A percentile compares a stretch with the other conserved stretches of the same genome.
Evolutionary conservation across 306 rosid species (phyloP).

Genomic region (Glycine latifolia): DNA sequence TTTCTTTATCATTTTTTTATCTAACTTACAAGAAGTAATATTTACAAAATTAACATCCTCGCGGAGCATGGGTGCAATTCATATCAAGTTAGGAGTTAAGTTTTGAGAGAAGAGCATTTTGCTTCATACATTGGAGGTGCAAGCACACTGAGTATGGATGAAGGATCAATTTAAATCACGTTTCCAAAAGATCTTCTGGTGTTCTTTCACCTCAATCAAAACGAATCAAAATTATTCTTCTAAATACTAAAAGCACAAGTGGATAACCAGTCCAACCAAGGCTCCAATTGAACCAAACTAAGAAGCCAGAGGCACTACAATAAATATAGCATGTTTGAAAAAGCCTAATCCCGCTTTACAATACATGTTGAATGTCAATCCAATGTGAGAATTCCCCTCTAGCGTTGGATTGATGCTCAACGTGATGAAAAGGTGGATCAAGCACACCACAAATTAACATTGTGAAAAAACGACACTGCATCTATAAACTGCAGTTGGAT

Average conservation of each 20-base stretch:
- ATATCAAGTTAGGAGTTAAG: too few relatives aligned
- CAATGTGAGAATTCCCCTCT: background rate
- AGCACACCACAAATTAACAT: background rate
- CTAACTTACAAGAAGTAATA: too few relatives aligned
- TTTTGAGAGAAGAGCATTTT: too few relatives aligned
- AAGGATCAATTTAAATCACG: too few relatives aligned
- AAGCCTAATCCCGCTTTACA: background rate
- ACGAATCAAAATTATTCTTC: background rate
- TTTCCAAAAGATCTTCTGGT: background rate
- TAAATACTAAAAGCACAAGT: background rate
- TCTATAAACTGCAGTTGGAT: constrained; percentile 41
- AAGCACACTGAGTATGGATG: too few relatives aligned
- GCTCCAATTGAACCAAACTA: constrained; percentile 38
- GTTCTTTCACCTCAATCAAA: background rate
- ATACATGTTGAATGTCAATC: background rate
- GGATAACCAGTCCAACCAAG: constrained; percentile 24
- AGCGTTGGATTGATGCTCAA: background rate
- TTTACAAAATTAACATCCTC: too few relatives aligned
- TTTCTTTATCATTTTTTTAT: too few relatives aligned
- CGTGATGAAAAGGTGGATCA: background rate
- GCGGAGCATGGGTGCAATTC: too few relatives aligned
- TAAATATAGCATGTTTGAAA: background rate
- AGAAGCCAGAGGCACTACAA: constrained; percentile 35
- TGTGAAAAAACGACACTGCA: background rate
- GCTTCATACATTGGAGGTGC: too few relatives aligned